phyloP scores from a whole-genome alignment of 495 filamentous ascomycete genomes.

The Penicillium nucicola region DNA sequence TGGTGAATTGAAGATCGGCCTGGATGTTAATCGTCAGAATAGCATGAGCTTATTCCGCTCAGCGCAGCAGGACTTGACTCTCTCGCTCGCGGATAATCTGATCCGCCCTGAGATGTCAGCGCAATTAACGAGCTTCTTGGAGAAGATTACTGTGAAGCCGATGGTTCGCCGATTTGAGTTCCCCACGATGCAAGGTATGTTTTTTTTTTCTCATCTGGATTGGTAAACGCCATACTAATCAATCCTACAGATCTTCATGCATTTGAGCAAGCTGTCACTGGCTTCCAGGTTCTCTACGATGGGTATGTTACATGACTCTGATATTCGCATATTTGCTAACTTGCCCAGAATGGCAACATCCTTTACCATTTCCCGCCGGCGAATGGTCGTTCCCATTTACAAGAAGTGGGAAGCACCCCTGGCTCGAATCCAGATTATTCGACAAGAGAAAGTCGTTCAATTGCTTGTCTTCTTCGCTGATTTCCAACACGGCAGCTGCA shows the following conservation, averaged over 20 bases:
- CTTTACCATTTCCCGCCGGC: constrained; percentile 78
- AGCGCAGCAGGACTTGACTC: constrained; percentile 63
- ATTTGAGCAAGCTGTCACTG: constrained; percentile 75
- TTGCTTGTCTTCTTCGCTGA: constrained; percentile 76
- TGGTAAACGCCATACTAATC: constrained; percentile 27
- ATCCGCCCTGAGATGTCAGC: constrained; percentile 52
- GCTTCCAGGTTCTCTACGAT: constrained; percentile 73
- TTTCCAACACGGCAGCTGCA: constrained; percentile 76
- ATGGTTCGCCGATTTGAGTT: constrained; percentile 45
- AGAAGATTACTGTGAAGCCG: constrained; percentile 34
- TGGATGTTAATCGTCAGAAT: constrained; percentile 56
- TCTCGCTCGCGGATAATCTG: constrained; percentile 64
- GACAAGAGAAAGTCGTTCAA: constrained; percentile 67
- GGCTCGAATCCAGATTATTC: constrained; percentile 75
- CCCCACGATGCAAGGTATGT: constrained; percentile 36
- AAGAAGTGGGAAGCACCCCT: constrained; percentile 82
- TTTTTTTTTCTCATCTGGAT: neutral
- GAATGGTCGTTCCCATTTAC: constrained; percentile 84
- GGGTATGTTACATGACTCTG: constrained; percentile 34
- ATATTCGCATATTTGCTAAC: neutral
- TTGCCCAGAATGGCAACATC: constrained; percentile 54
- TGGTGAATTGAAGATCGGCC: constrained; percentile 63
- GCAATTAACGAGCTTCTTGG: constrained; percentile 53
- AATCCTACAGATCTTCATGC: constrained; percentile 59
- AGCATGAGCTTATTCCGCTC: constrained; percentile 62